Evolutionary conservation across 2,329 filamentous ascomycete species (phyloP), one percentile per base, ranked within the genome.

Genomic region (Diplodia mutila): DNA sequence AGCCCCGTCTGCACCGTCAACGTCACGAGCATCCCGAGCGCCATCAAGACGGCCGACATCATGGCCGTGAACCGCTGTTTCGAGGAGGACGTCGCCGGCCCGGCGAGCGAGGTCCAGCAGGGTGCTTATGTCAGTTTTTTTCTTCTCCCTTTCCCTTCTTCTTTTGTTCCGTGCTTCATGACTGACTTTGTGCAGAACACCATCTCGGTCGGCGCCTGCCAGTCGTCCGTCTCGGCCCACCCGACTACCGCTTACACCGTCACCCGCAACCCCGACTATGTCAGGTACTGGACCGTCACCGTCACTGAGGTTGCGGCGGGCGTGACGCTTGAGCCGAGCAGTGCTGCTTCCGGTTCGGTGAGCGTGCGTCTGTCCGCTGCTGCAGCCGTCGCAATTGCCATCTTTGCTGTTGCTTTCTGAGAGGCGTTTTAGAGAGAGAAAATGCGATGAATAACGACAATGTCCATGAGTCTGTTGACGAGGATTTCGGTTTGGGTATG

Each of bases 251-350:
- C 54, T n/a, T 39, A 21, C 32, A 25, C 54, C 16, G 32, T 59
- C 32, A 59, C 54, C 3, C 37, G 37, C 7, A 39, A 59, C 32
- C n/a, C 54, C 27, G 4, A 18, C 67, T 71, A 75, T 57, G 68
- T 76, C 18, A 25, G 37, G 11, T 69, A 72, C 27, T 67, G 67
- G 27, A 70, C 61, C 14, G 70, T 74, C 7, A 73, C 70, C 0
- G 66, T 77, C 32, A 74, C 70, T 52, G 73, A 73, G 46, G 71
- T 75, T 8, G 74, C 74, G 4, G 67, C 69, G 9, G 54, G 32
- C 14, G 54, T 59, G 18, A 59, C 54, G 18, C 54, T 59, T 18
- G 54, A 23, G 25, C 27, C 51, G 7, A 29, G 25, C 25, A 59
- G 16, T 25, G 54, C 16, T 14, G 54, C 54, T 23, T 29, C 54